Evolutionary conservation across 1,284 basidiomycete genomes (phyloP), one percentile per base, ranked within the genome.

Genomic region (Sporisorium iseilematis-ciliati): DNA sequence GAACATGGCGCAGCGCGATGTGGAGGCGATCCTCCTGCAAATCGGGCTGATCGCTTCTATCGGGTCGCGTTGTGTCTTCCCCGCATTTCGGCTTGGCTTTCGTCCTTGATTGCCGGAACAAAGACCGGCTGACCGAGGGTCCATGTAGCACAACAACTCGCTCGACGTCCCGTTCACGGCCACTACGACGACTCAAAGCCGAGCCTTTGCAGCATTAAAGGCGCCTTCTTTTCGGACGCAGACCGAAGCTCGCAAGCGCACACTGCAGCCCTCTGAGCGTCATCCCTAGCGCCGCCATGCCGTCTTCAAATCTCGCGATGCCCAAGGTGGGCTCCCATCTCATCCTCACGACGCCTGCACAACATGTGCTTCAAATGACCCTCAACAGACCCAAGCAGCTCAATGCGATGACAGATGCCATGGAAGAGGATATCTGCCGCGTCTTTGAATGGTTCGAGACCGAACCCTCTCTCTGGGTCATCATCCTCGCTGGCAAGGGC

Each of bases 381-480:
- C 86, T 95, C 78, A 94, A 94, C 85, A 88, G 92, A 8, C 92
- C 92, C 0, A 88, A 88, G 61, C 85, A 88, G 21, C 88, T 92
- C 77, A 94, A 94, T 79, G 91, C 92, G 0, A 89, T 94, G 88
- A 90, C 78, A 1, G 76, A 75, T 26, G 79, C 65, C 41, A 75
- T 94, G 87, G 84, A 87, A 29, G 77, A 84, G 0, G 91, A 92
- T 82, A 83, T 93, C 38, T 86, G 87, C 56, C 80, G 73, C 2
- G 82, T 92, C 1, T 86, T 94, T 43, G 88, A 90, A 68, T 94
- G 92, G 92, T 93, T 93, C 78, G 92, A 94, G 76, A 85, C 88
- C 2, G 91, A 93, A 66, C 88, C 90, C 3, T 87, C 87, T 35
- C 85, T 94, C 6, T 94, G 93, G 92, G 91, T 92, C 11, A 89